These are phyloP conservation scores for Pilasporangium apinafurcum DNA, from an alignment of 352 stramenopile species.

Conservation along the genomic window DNA sequence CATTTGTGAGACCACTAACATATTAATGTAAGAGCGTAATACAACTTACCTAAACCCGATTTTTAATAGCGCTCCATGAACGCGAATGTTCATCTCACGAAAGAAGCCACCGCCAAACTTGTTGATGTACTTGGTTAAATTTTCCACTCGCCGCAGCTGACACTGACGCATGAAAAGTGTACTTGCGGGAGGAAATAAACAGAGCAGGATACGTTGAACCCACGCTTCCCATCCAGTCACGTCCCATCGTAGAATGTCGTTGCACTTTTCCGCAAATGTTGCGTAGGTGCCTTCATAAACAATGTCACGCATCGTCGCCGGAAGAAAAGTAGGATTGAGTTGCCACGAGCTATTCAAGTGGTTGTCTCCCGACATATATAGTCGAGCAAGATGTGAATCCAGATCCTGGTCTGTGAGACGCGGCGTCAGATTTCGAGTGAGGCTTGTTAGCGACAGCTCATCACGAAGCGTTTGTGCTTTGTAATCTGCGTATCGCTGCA, in stretches of 20 bases:
- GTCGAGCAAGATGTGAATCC: slow-evolving; percentile 49
- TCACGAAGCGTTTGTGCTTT: slow-evolving; percentile 67
- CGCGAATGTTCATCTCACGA: slow-evolving; percentile 73
- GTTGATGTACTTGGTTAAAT: slow-evolving; percentile 57
- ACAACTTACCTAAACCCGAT: slow-evolving; percentile 59
- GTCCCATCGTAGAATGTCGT: slow-evolving; percentile 61
- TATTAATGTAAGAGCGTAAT: background rate
- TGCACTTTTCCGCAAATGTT: slow-evolving; percentile 66
- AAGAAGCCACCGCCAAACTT: slow-evolving; percentile 72
- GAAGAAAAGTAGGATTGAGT: slow-evolving; percentile 56
- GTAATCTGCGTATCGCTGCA: slow-evolving; percentile 61
- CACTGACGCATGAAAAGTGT: slow-evolving; percentile 62
- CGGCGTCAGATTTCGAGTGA: slow-evolving; percentile 68
- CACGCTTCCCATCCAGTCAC: slow-evolving; percentile 54
- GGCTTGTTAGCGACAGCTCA: slow-evolving; percentile 58
- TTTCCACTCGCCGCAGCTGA: slow-evolving; percentile 57
- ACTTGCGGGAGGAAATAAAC: slow-evolving; percentile 33
- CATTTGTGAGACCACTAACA: background rate
- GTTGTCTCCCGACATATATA: slow-evolving; percentile 76
- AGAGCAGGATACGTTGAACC: slow-evolving; percentile 46
- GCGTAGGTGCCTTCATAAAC: slow-evolving; percentile 74
- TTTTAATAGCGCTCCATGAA: slow-evolving; percentile 70
- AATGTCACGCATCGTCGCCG: slow-evolving; percentile 46
- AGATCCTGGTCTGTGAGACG: slow-evolving; percentile 77
- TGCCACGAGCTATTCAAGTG: slow-evolving; percentile 58